A percentile compares a stretch with the other conserved stretches of the same genome.
These are phyloP conservation scores for Boletus barrowsii DNA, from an alignment of 768 basidiomycete species.

Conservation along the genomic window DNA sequence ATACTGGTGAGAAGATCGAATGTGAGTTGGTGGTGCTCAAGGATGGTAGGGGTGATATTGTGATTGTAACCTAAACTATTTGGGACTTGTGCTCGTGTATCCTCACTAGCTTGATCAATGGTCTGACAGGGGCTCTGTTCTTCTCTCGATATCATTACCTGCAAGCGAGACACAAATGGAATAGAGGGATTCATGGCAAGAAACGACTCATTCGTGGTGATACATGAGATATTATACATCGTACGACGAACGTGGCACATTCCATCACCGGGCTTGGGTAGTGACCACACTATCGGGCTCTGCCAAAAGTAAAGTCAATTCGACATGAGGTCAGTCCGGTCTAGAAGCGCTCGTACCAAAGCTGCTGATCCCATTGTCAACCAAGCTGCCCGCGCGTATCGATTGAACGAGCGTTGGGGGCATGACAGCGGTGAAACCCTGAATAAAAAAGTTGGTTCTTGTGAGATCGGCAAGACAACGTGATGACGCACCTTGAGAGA, in stretches of 20 bases:
- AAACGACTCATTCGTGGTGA: no score
- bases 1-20: slow-evolving; percentile 87
- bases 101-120: neutral
- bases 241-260: neutral
- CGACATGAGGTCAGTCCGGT: neutral
- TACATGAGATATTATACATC: neutral
- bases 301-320: slow-evolving; percentile 4
- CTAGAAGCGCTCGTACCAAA: slow-evolving; percentile 11
- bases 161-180: no score
- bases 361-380: slow-evolving; percentile 2
- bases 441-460: neutral
- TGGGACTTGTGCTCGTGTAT: neutral
- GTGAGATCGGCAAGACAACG: neutral
- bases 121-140: no score
- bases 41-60: slow-evolving; percentile 87
- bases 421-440: slow-evolving; percentile 22
- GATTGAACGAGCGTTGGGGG: neutral
- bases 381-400: neutral
- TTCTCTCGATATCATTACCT: no score
- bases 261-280: neutral
- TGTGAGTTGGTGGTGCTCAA: slow-evolving; percentile 91
- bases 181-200: no score
- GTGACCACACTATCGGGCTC: slow-evolving; percentile 12
- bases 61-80: slow-evolving; percentile 63
- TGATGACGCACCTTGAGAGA: neutral